Evolutionary conservation across 441 rosid genomes (phyloP), one percentile per base, ranked within the genome.

Genomic region (Gossypium gossypioides): DNA sequence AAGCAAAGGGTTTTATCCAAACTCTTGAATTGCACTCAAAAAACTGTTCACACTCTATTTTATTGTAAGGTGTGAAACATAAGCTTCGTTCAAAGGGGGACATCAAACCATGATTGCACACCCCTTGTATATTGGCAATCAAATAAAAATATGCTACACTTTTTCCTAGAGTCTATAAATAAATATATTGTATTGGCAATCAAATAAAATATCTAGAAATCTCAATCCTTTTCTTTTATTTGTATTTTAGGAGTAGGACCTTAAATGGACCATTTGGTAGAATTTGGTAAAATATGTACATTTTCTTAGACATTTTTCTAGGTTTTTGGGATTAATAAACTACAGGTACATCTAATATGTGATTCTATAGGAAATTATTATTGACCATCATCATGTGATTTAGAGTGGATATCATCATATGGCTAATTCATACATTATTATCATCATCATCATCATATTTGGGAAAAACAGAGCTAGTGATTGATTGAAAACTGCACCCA

Each of bases 61-160:
- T 7, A 1, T n/a, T 48, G n/a, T n/a, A 77, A 82, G 84, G 76
- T 83, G 88, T 87, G 84, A 82, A 79, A 66, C 78, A 74, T 75
- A 87, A 85, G 87, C 79, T 78, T 84, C 61, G 81, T 77, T 75
- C 79, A 22, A 21, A 21, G 68, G 77, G 85, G 84, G 78, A 67
- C 84, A 81, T 40, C 68, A 69, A 71, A 66, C 81, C 75, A 85
- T 87, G 75, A 87, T 87, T 85, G 84, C 83, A 54, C 71, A 59
- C 71, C 50, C 64, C 81, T 77, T 56, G 72, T 75, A 42, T 56
- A 55, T 54, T 72, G 56, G 71, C 40, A 73, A 58, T 18, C 5
- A 46, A 46, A 46, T 46, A 6, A 54, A 50, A 54, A 54, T 18
- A 7, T 3, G 9, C 57, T 64, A 62, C 60, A 57, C 19, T 52